A percentile compares a stretch with the other conserved stretches of the same genome.
Conservation (phyloP, 164 flowering plant species). For the Protea cynaroides region DNA sequence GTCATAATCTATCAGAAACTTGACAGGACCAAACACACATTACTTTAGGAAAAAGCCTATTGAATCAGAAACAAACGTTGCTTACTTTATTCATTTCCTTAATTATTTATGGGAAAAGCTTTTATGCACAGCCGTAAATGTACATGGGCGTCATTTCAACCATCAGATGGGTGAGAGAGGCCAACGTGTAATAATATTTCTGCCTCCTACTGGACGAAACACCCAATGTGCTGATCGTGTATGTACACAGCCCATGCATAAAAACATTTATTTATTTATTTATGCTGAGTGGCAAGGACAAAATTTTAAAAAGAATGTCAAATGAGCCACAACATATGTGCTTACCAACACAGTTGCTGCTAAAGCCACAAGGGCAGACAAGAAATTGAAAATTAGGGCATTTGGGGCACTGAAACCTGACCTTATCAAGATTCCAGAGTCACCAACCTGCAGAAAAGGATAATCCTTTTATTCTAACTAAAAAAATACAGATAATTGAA, state of each 20-base stretch:
- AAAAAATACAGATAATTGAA: no score
- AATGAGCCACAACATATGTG: slow-evolving; percentile 2
- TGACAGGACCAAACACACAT: neutral
- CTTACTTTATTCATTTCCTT: no score
- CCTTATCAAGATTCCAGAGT: slow-evolving; percentile 92
- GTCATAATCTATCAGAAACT: neutral
- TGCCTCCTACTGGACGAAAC: no score
- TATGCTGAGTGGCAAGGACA: no score
- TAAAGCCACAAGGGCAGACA: slow-evolving; percentile 87
- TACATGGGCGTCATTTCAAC: no score
- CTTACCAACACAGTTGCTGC: slow-evolving; percentile 90
- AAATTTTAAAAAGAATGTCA: neutral
- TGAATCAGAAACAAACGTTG: slow-evolving; percentile 6
- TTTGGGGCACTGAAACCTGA: slow-evolving; percentile 90
- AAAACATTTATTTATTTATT: neutral
- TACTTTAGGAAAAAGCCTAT: slow-evolving; percentile 43
- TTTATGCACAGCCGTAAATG: no score
- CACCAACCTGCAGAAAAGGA: slow-evolving; percentile 65
- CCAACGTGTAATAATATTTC: no score
- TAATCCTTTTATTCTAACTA: no score
- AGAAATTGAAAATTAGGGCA: slow-evolving; percentile 91
- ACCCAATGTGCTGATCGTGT: no score
- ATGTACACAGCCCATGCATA: no score
- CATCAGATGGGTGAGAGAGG: no score
- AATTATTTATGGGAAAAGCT: no score